These are phyloP conservation scores for Hymenoscyphus repandus DNA, from an alignment of 2,329 filamentous ascomycete species.

Conservation along the genomic window DNA sequence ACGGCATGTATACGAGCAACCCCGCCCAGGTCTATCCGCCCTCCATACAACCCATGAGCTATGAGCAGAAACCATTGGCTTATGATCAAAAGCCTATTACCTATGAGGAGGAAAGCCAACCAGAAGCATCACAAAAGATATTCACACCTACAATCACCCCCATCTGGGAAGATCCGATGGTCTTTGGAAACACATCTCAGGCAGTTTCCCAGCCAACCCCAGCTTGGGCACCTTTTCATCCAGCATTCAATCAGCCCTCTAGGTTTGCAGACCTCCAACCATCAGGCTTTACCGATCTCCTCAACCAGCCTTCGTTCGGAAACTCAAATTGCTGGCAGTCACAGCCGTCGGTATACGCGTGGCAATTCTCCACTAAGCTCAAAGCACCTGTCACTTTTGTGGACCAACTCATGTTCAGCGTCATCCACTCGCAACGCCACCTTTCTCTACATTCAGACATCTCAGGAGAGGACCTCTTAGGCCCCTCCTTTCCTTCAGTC, in stretches of 20 bases:
- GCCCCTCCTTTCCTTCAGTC: slow-evolving; percentile 24
- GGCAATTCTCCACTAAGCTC: slow-evolving; percentile 29
- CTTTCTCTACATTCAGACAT: slow-evolving; percentile 16
- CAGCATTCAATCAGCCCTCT: slow-evolving; percentile 24
- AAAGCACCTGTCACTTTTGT: slow-evolving; percentile 26
- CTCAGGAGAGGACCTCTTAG: slow-evolving; percentile 19
- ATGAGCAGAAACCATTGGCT: not conserved
- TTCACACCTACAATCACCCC: slow-evolving; percentile 20
- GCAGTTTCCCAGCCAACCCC: slow-evolving; percentile 17
- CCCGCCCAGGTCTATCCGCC: slow-evolving; percentile 12
- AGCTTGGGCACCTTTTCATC: slow-evolving; percentile 26
- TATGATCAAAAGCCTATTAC: not conserved
- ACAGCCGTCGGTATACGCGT: slow-evolving; percentile 28
- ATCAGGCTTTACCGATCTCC: slow-evolving; percentile 22
- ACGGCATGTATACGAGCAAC: slow-evolving; percentile 12
- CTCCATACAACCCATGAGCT: slow-evolving; percentile 1
- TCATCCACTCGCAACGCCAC: slow-evolving; percentile 27
- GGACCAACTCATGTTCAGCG: slow-evolving; percentile 27
- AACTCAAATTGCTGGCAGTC: slow-evolving; percentile 24
- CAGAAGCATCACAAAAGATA: slow-evolving; percentile 14
- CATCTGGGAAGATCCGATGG: slow-evolving; percentile 23
- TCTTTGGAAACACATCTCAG: slow-evolving; percentile 17
- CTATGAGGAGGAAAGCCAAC: slow-evolving; percentile 5
- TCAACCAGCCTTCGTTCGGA: slow-evolving; percentile 15
- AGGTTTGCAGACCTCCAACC: slow-evolving; percentile 22